Evolutionary conservation across 257 asterid species (phyloP).

Genomic region (Lycium barbarum): DNA sequence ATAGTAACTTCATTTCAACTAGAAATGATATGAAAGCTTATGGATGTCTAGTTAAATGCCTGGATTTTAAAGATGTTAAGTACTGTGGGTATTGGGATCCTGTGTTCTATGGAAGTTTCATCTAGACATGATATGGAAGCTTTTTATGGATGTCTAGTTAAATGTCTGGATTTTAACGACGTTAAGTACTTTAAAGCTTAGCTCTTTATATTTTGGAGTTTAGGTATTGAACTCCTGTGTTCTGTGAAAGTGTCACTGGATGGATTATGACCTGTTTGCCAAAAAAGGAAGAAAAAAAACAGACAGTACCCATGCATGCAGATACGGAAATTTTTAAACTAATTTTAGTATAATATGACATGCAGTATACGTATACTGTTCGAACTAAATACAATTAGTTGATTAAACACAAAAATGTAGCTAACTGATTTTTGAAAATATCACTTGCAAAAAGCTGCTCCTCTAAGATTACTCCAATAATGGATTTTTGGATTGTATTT

Average conservation of each 20-base stretch:
- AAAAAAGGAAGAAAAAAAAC: too few species aligned
- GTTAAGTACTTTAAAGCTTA: constrained; percentile 11
- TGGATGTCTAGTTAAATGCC: constrained; percentile 8
- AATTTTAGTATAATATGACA: too few species aligned
- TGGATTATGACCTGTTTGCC: neutral
- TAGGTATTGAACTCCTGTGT: neutral
- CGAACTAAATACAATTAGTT: too few species aligned
- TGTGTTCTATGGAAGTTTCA: neutral
- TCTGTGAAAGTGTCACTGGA: neutral
- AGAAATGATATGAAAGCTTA: constrained; percentile 28
- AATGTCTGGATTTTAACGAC: constrained; percentile 16
- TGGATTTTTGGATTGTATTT: too few species aligned
- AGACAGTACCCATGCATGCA: too few species aligned
- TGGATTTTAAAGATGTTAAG: constrained; percentile 22
- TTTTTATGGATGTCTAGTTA: constrained; percentile 20
- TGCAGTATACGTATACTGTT: too few species aligned
- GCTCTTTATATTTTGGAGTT: neutral
- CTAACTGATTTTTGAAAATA: too few species aligned
- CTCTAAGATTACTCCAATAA: too few species aligned
- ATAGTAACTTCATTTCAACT: constrained; percentile 19
- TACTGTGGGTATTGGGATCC: neutral
- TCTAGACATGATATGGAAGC: constrained; percentile 27
- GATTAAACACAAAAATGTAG: too few species aligned
- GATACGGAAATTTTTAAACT: too few species aligned
- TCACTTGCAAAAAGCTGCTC: too few species aligned